Evolutionary conservation across 176 grass and related monocot genomes (phyloP), one percentile per base, ranked within the genome.

Genomic region (Triticum timopheevii): DNA sequence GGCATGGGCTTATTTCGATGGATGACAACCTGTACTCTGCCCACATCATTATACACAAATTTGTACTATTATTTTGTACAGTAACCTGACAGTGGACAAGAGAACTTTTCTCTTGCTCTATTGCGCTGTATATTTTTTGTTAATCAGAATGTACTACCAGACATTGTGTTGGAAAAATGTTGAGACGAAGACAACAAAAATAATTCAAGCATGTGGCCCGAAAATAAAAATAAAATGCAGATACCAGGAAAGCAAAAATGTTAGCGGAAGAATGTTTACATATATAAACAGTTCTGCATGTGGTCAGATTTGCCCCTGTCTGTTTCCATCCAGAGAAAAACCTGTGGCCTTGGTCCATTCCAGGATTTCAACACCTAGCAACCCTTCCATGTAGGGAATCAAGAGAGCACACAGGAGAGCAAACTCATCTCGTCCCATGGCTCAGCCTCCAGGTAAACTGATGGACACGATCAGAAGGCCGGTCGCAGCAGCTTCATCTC

Each of bases 31-130:
- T 69, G 61, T 30, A 77, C 40, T 8, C 10, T 24, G 65, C 59
- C 58, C 42, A 33, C 65, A 82, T 72, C 76, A 44, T 88, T 78
- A 77, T 85, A 85, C 90, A 65, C 23, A 79, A 74, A 70, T 33
- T 52, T 88, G 62, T 82, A 77, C 74, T 77, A 81, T 85, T 88
- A 45, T 64, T 88, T 59, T 91, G 86, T 91, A 91, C 78, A 91
- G 82, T 85, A 77, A 91, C 28, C 63, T 69, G 65, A 65, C n/a
- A 71, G 6, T 88, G 50, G 50, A 70, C 70, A 62, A 54, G 62
- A 75, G 28, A 61, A 34, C 17, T 52, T 44, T 61, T 81, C 54
- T 85, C 39, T 72, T 85, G 40, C 52, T 76, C 61, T 28, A 83
- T 35, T 76, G 22, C 7, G 3, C 35, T 64, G 77, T 76, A 62